phyloP scores from a whole-genome alignment of 768 basidiomycete genomes.

The Suillus placidus region DNA sequence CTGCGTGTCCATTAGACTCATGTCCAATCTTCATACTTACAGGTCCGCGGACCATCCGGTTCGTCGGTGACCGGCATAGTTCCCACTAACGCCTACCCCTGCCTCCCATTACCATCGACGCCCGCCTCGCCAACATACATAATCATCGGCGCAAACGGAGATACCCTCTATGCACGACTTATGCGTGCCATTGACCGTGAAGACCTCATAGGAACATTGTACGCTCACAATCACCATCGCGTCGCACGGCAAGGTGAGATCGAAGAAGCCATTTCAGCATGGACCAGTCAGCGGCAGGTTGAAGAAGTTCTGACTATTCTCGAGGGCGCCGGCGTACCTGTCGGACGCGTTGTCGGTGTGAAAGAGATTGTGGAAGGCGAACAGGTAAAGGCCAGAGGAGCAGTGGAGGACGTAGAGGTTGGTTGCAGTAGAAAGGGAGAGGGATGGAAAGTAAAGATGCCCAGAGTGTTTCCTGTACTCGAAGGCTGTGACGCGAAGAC shows the following conservation, averaged over 20 bases:
- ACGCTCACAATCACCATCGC: conserved; percentile 46
- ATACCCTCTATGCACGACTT: conserved; percentile 66
- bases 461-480: conserved; percentile 62
- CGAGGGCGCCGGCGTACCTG: conserved; percentile 58
- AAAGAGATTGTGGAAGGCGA: conserved; percentile 63
- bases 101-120: conserved; percentile 47
- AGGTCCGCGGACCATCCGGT: conserved; percentile 74
- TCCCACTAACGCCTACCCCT: conserved; percentile 75
- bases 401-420: conserved; percentile 63
- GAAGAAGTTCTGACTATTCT: conserved; percentile 57
- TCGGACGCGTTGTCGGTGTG: conserved; percentile 64
- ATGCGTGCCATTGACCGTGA: conserved; percentile 62
- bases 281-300: conserved; percentile 54
- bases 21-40: not conserved
- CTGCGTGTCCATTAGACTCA: not conserved
- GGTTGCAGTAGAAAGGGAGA: conserved; percentile 28
- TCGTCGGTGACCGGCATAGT: conserved; percentile 78
- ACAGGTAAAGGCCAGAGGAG: conserved; percentile 56
- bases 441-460: conserved; percentile 71
- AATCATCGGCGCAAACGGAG: conserved; percentile 75
- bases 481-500: conserved; percentile 61
- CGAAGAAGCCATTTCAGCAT: conserved; percentile 60
- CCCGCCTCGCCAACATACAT: conserved; percentile 53
- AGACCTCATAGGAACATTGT: conserved; percentile 60
- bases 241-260: conserved; percentile 51